Evolutionary conservation across 768 basidiomycete genomes (phyloP).

Genomic region (Boletus bicolor): DNA sequence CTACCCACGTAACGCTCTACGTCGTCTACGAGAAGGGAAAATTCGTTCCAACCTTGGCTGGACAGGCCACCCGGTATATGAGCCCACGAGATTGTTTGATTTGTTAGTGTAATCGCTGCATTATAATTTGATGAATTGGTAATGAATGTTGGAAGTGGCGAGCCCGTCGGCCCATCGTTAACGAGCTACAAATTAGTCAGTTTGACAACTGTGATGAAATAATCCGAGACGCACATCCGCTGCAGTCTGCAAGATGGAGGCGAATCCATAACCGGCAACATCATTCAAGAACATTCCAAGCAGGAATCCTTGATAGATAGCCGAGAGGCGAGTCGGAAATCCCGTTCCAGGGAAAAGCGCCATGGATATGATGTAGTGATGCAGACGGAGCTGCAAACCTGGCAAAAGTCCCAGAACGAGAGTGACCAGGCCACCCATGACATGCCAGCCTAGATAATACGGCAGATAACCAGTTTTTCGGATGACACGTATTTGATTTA

Average conservation of each 20-base stretch:
- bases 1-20: constrained; percentile 75
- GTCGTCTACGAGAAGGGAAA: constrained; percentile 79
- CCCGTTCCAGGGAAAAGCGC: constrained; percentile 72
- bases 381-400: constrained; percentile 64
- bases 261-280: constrained; percentile 75
- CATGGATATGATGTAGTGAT: constrained; percentile 82
- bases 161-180: constrained; percentile 68
- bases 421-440: constrained; percentile 59
- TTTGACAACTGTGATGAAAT: neutral
- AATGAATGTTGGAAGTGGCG: constrained; percentile 64
- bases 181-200: constrained; percentile 48
- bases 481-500: constrained; percentile 80
- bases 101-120: constrained; percentile 46
- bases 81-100: constrained; percentile 60
- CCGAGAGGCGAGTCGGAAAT: constrained; percentile 77
- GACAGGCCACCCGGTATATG: constrained; percentile 35
- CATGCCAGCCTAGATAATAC: constrained; percentile 73
- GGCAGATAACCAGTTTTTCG: constrained; percentile 83
- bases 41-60: constrained; percentile 63
- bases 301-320: constrained; percentile 77
- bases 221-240: constrained; percentile 49
- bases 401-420: constrained; percentile 69
- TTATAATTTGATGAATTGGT: constrained; percentile 74
- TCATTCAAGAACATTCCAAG: constrained; percentile 82
- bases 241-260: constrained; percentile 73